Conservation (phyloP, 2,329 filamentous ascomycete genomes). For the Exophiala sp. region DNA sequence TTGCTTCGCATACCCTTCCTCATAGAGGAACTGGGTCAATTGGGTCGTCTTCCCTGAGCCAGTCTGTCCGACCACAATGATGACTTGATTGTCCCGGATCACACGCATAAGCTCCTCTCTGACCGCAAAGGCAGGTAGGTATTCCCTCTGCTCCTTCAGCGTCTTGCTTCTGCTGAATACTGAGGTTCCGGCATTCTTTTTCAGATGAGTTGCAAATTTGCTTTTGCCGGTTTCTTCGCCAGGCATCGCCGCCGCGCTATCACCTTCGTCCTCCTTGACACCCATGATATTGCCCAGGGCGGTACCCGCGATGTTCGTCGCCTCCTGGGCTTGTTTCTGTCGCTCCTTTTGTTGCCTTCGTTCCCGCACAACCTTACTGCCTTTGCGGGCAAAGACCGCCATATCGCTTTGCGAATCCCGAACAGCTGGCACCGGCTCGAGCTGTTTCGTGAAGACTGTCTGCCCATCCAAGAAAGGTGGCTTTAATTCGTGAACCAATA, state of each 20-base stretch:
- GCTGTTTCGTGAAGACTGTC: slow-evolving; percentile 93
- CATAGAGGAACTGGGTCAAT: slow-evolving; percentile 87
- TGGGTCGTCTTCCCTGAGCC: slow-evolving; percentile 98
- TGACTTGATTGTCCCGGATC: slow-evolving; percentile 92
- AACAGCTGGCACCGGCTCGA: slow-evolving; percentile 90
- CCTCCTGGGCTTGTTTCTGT: slow-evolving; percentile 89
- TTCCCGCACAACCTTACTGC: slow-evolving; percentile 87
- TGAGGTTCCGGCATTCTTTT: slow-evolving; percentile 73
- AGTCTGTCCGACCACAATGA: slow-evolving; percentile 94
- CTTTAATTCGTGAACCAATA: slow-evolving; percentile 86
- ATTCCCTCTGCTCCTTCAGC: slow-evolving; percentile 84
- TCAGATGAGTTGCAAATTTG: slow-evolving; percentile 88
- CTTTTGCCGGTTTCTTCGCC: slow-evolving; percentile 63
- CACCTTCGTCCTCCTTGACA: slow-evolving; percentile 79
- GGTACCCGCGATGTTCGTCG: slow-evolving; percentile 87
- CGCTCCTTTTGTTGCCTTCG: slow-evolving; percentile 86
- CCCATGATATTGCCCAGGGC: slow-evolving; percentile 92
- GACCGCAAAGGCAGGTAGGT: slow-evolving; percentile 89
- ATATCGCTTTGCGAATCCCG: slow-evolving; percentile 94
- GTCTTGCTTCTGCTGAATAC: slow-evolving; percentile 91
- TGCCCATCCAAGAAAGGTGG: slow-evolving; percentile 92
- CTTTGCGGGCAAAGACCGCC: slow-evolving; percentile 95
- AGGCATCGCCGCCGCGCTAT: slow-evolving; percentile 74
- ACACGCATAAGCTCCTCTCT: slow-evolving; percentile 86
- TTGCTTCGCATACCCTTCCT: slow-evolving; percentile 79